Base-by-base conservation (phyloP, 2,329 filamentous ascomycete species). In the Phyllosticta citriasiana region DNA sequence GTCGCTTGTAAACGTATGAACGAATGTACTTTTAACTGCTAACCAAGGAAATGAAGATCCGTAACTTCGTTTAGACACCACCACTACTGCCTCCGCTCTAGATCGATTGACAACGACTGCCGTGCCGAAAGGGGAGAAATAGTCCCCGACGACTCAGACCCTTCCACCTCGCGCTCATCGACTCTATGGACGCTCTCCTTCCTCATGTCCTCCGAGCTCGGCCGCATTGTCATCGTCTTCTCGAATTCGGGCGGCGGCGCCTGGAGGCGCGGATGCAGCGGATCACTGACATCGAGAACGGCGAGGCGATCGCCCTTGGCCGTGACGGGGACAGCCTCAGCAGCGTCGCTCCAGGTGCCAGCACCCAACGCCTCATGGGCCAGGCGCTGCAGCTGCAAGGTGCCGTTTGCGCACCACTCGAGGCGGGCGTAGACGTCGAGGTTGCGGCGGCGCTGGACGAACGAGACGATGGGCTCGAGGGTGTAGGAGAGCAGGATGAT, bases 401-500 rank as follows among this genome's bases (percentile, higher is more conserved):
- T 59, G 4, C 50, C 54, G 24, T 52, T 59, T 19, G 64, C 57
- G 19, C 57, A 35, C 64, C 64, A 66, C 47, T 66, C 64, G 12
- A 64, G 55, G 12, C 62, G 52, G 57, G 64, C 63, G 54, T 66
- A 62, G 40, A 27, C 52, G 35, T 63, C 63, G 22, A 51, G 27
- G 0, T 58, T 61, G 9, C 51, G 58, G 30, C 62, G 58, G 12
- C 52, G 25, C 51, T 66, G 65, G n/a, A 62, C 50, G 14, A 26
- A 57, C 4, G 55, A 51, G 2, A 58, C 59, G 16, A 60, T 16
- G 1, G 10, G 35, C 0, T 63, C 60, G n/a, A 67, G 47, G 8
- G 57, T 35, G 12, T 51, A 24, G 53, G 62, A 64, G 10, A 68
- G 60, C 7, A 66, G 51, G 27, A 70, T 67, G 40, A 68, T 56